Percentiles rank a stretch among this genome's conserved stretches.
Conservation (phyloP, 2,329 filamentous ascomycete genomes). For the Cytospora chrysosperma region DNA sequence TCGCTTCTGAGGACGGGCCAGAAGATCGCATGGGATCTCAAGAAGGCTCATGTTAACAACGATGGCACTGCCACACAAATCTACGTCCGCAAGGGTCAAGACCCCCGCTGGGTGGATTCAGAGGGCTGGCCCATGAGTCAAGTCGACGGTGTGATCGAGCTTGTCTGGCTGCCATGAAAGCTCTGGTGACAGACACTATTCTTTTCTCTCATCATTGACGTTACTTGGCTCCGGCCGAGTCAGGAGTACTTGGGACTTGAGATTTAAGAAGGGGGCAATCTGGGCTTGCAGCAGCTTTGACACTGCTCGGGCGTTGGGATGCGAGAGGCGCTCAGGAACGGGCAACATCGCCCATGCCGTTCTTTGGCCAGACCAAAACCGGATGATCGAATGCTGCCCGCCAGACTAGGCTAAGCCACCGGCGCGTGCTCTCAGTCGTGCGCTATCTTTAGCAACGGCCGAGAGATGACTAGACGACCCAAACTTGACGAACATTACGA, state of each 20-base stretch:
- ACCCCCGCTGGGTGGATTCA: constrained; percentile 51
- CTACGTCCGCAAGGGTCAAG: constrained; percentile 52
- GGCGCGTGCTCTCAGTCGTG: background rate
- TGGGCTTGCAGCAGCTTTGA: background rate
- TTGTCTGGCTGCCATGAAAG: constrained; percentile 51
- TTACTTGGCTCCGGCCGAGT: constrained; percentile 1
- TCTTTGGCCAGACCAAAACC: background rate
- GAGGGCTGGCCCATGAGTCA: constrained; percentile 50
- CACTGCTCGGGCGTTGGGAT: background rate
- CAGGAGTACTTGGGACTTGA: background rate
- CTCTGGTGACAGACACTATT: background rate
- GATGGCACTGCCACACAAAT: constrained; percentile 54
- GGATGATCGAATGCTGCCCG: background rate
- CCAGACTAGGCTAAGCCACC: background rate
- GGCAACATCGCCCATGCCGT: background rate
- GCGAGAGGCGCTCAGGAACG: background rate
- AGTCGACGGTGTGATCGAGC: constrained; percentile 55
- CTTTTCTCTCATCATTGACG: constrained; percentile 1
- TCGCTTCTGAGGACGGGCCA: constrained; percentile 32
- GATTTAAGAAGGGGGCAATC: background rate
- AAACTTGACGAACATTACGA: background rate
- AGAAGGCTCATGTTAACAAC: constrained; percentile 46
- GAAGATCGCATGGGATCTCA: constrained; percentile 45
- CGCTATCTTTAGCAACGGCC: background rate
- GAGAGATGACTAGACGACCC: background rate